Conservation (phyloP, 2,329 filamentous ascomycete genomes). For the Aspergillus sp. region DNA sequence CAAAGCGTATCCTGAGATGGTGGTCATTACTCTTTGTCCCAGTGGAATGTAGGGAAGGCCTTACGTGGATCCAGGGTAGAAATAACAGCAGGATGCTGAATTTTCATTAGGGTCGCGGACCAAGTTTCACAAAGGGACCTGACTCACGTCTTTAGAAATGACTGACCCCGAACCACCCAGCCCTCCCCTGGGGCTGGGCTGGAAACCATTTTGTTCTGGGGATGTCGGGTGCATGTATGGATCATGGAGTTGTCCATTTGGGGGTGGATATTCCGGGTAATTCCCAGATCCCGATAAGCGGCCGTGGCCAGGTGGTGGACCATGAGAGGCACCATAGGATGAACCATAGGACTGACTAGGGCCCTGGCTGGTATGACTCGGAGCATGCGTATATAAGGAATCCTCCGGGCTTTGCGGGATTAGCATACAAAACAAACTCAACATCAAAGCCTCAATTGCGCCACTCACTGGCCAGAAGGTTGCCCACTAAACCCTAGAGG, state of each 20-base stretch:
- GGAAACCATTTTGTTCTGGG: background rate
- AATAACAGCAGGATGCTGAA: background rate
- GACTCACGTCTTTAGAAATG: background rate
- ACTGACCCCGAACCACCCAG: no score
- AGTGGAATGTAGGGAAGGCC: background rate
- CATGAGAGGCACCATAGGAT: background rate
- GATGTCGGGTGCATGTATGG: background rate
- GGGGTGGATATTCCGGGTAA: background rate
- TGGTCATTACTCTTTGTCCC: background rate
- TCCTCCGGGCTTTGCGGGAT: background rate
- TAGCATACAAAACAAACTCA: background rate
- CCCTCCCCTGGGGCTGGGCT: background rate
- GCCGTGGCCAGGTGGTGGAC: no score
- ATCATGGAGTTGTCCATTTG: background rate
- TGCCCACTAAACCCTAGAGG: no score
- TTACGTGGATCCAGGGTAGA: slow-evolving; percentile 4
- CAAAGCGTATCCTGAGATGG: background rate
- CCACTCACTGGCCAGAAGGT: background rate
- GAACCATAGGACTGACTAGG: no score
- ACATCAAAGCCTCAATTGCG: background rate
- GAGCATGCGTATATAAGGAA: background rate
- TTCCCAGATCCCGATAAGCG: no score
- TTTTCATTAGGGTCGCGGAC: background rate
- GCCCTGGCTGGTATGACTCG: background rate
- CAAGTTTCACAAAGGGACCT: background rate